Percentiles rank a stretch among this genome's conserved stretches.
Conservation (phyloP, 208 protist species). For the Leishmania gerbilli region DNA sequence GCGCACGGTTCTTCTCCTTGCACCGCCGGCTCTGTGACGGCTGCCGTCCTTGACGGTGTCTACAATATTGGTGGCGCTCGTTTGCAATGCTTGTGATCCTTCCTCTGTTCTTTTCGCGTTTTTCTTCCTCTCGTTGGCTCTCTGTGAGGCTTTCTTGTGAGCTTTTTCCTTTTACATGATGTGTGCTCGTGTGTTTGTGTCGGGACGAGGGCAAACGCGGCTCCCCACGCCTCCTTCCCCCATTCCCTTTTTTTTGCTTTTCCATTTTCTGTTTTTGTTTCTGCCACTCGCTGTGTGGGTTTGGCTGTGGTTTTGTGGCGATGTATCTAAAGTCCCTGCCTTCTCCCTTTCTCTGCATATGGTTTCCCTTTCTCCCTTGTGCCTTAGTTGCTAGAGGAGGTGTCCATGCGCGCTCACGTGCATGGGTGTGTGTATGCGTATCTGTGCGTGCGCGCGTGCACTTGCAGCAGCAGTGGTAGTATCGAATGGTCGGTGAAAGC, state of each 20-base stretch:
- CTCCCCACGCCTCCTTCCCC: not conserved
- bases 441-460: not conserved
- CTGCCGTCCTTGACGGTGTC: not conserved
- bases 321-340: not conserved
- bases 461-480: not conserved
- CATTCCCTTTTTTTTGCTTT: not conserved
- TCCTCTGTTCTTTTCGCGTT: not conserved
- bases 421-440: not conserved
- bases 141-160: not conserved
- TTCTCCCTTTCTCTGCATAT: not conserved
- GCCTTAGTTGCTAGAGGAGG: not conserved
- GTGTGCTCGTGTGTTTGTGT: not conserved
- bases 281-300: not conserved
- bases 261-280: not conserved
- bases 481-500: not conserved
- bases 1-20: not conserved
- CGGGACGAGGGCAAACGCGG: not conserved
- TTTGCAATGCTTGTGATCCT: not conserved
- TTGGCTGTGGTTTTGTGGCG: not conserved
- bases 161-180: not conserved
- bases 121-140: constrained; percentile 2
- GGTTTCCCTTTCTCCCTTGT: not conserved
- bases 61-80: not conserved
- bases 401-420: not conserved
- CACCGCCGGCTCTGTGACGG: not conserved